Base-by-base conservation (phyloP, 306 rosid genomes). In the Trichosanthes cucumerina region DNA sequence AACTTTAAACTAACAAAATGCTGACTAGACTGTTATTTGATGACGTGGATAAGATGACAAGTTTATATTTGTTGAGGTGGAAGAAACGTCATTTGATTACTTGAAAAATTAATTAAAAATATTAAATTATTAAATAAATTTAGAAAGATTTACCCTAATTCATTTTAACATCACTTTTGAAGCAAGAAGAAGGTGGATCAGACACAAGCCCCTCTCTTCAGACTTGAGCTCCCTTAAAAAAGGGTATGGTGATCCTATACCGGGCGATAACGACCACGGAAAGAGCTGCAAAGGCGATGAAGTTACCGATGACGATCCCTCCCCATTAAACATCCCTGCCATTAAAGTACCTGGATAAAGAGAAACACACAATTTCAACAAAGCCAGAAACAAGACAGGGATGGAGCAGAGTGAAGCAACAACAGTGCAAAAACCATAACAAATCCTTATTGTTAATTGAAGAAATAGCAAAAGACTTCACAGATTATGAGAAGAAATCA, bases 171-270 rank as follows among this genome's bases (percentile, higher is more conserved):
- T n/a, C n/a, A n/a, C n/a, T n/a, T n/a, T n/a, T n/a, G n/a, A 91
- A 6, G 87, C 88, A 46, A 72, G 59, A 12, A 92, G 93, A 73
- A 92, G 91, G 15, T 75, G 54, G 79, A 92, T 78, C 56, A 93
- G 88, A 56, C 81, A 86, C 36, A 84, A 46, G 60, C 91, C 89
- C 57, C 92, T 80, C 44, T 84, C 84, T 59, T 91, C 97, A 56
- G 85, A 84, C 64, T 84, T 86, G 24, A 83, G 83, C 74, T 87
- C 92, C 72, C 85, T 79, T 15, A 86, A 56, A 90, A 92, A 86
- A 41, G 88, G 86, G 73, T 79, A 81, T 24, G 93, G 95, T 15
- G 96, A 90, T 44, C 95, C 93, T 76, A 82, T 6, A 47, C 84
- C 83, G 14, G 85, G 87, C 19, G 88, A 83, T 26, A 54, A 64